Conservation (phyloP, 208 protist genomes). For the Leishmania lainsoni region DNA sequence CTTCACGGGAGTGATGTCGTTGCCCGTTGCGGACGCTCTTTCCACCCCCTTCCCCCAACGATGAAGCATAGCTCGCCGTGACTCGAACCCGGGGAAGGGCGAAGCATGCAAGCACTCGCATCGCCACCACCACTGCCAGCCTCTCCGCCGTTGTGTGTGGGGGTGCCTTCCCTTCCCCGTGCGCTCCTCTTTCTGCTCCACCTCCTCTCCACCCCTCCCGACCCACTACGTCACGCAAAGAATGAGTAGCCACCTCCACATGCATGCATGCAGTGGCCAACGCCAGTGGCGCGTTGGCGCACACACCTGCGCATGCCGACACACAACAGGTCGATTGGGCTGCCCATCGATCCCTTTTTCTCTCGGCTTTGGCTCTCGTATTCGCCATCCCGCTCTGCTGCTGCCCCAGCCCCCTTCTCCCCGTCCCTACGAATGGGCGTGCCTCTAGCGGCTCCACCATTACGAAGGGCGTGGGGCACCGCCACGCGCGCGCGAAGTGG, state of each 20-base stretch:
- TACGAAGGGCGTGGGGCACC: background rate
- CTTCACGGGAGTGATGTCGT: background rate
- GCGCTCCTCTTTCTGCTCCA: background rate
- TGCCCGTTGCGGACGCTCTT: background rate
- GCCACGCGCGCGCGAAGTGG: slow-evolving; percentile 24
- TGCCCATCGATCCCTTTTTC: background rate
- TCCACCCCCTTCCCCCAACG: background rate
- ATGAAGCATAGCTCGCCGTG: background rate
- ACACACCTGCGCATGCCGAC: background rate
- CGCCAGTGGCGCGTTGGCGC: background rate
- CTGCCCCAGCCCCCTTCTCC: background rate
- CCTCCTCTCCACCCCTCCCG: background rate
- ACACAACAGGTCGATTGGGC: background rate
- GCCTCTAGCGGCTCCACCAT: background rate
- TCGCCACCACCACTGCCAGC: background rate
- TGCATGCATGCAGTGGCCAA: background rate
- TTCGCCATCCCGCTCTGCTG: background rate
- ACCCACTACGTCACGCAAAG: background rate
- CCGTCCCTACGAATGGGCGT: background rate
- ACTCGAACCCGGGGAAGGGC: background rate
- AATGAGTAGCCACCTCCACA: background rate
- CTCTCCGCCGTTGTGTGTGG: background rate
- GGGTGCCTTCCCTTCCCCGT: background rate
- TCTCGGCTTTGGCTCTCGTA: background rate
- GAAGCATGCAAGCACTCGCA: background rate